Evolutionary conservation across 805 yeast genomes (phyloP).

Genomic region (Spathaspora hagerdaliae): DNA sequence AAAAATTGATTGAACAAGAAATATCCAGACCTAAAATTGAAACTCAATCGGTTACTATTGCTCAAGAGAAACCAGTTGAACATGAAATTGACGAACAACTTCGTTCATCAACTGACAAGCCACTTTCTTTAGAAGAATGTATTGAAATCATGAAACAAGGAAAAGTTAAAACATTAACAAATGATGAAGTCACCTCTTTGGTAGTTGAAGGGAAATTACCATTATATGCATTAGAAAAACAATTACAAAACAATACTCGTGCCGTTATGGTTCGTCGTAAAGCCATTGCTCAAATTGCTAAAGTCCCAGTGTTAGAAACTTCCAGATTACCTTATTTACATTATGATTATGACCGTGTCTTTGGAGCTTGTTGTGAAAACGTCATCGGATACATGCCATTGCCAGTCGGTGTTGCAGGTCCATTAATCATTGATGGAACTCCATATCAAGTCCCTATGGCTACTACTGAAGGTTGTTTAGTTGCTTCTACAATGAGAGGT

Average conservation of each 20-base stretch:
- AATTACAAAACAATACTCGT: slow-evolving; percentile 80
- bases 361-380: slow-evolving; percentile 98
- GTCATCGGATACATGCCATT: slow-evolving; percentile 95
- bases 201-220: slow-evolving; percentile 80
- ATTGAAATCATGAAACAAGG: slow-evolving; percentile 66
- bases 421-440: slow-evolving; percentile 83
- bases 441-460: slow-evolving; percentile 97
- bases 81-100: neutral
- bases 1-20: slow-evolving; percentile 37
- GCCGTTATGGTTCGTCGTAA: slow-evolving; percentile 93
- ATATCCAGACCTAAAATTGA: slow-evolving; percentile 25
- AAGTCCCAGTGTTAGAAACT: slow-evolving; percentile 73
- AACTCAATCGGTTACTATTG: slow-evolving; percentile 3
- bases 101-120: neutral
- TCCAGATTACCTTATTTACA: slow-evolving; percentile 71
- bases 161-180: slow-evolving; percentile 55
- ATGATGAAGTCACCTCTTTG: slow-evolving; percentile 71
- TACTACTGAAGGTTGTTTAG: slow-evolving; percentile 97
- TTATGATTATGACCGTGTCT: slow-evolving; percentile 92
- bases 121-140: slow-evolving; percentile 42
- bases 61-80: neutral
- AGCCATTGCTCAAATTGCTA: slow-evolving; percentile 80
- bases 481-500: slow-evolving; percentile 98
- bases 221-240: slow-evolving; percentile 90
- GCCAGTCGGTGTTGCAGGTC: slow-evolving; percentile 98